A percentile compares a stretch with the other conserved stretches of the same genome.
These are phyloP conservation scores for Apodospora peruviana DNA, from an alignment of 495 filamentous ascomycete genomes.

Conservation along the genomic window DNA sequence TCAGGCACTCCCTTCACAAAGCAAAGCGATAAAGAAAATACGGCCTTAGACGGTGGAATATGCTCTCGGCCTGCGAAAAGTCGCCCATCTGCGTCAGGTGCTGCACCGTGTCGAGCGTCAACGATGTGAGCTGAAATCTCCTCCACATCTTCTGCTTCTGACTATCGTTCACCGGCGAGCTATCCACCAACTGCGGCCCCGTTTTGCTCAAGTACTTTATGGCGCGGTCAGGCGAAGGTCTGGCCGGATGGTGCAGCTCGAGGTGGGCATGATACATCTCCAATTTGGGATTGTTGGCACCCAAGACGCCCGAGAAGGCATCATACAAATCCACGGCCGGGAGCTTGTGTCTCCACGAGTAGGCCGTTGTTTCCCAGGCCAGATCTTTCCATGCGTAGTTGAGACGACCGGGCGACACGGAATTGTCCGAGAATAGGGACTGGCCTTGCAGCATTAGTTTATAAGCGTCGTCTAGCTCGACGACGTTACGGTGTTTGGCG, in stretches of 20 bases:
- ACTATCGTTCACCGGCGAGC: too few species aligned
- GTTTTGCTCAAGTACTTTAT: slow-evolving; percentile 19
- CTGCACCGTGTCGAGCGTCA: slow-evolving; percentile 23
- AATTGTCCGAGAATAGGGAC: slow-evolving; percentile 15
- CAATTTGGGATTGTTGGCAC: slow-evolving; percentile 6
- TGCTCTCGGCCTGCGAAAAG: slow-evolving; percentile 9
- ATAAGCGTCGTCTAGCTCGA: slow-evolving; percentile 31
- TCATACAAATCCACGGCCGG: slow-evolving; percentile 34
- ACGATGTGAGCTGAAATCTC: slow-evolving; percentile 6
- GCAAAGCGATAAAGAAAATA: slow-evolving; percentile 2
- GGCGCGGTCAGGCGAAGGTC: slow-evolving; percentile 29
- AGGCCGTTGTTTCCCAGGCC: slow-evolving; percentile 29
- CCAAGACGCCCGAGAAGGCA: slow-evolving; percentile 28
- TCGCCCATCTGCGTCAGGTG: slow-evolving; percentile 16
- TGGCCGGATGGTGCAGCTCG: slow-evolving; percentile 35
- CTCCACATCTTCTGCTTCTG: too few species aligned
- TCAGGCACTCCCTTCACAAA: too few species aligned
- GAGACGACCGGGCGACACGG: slow-evolving; percentile 4
- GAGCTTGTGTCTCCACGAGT: slow-evolving; percentile 19
- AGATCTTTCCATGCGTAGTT: slow-evolving; percentile 21
- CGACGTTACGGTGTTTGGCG: slow-evolving; percentile 9
- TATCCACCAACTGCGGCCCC: slow-evolving; percentile 1
- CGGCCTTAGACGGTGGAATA: slow-evolving; percentile 10
- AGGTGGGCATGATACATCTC: slow-evolving; percentile 30
- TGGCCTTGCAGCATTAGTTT: slow-evolving; percentile 26